A percentile compares a stretch with the other conserved stretches of the same genome.
phyloP scores from a whole-genome alignment of 495 filamentous ascomycete genomes.

The Aspergillus taichungensis region DNA sequence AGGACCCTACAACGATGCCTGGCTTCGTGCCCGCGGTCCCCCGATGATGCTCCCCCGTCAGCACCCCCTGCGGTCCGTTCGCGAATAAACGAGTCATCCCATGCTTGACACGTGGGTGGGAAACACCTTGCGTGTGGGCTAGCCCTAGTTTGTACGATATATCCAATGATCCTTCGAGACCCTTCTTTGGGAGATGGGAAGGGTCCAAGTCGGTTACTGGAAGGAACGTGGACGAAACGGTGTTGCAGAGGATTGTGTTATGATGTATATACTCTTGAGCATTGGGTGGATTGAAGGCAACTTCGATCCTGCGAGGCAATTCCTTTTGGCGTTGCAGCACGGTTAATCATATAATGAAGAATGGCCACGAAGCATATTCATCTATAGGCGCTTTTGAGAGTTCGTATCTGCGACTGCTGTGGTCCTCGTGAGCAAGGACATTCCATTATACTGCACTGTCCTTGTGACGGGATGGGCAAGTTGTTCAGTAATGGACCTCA shows the following conservation, averaged over 20 bases:
- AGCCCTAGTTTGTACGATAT: constrained; percentile 28
- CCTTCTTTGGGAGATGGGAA: too few species aligned
- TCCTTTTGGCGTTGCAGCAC: constrained; percentile 11
- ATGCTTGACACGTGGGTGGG: constrained; percentile 1
- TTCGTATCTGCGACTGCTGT: too few species aligned
- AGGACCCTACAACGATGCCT: constrained; percentile 42
- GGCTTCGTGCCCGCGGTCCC: constrained; percentile 37
- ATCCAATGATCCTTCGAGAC: background rate
- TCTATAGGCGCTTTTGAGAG: too few species aligned
- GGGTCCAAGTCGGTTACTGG: background rate
- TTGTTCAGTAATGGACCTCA: too few species aligned
- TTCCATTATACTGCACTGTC: too few species aligned
- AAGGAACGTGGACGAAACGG: constrained; percentile 1
- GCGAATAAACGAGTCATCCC: constrained; percentile 20
- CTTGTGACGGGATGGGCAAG: too few species aligned
- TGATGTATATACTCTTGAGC: constrained; percentile 12
- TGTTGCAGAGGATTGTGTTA: background rate
- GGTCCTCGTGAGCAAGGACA: too few species aligned
- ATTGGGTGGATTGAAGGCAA: constrained; percentile 1
- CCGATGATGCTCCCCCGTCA: constrained; percentile 42
- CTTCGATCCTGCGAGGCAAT: constrained; percentile 5
- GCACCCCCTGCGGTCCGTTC: constrained; percentile 24
- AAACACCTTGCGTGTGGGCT: background rate
- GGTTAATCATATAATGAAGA: constrained; percentile 15
- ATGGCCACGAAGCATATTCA: constrained; percentile 1